A percentile compares a stretch with the other conserved stretches of the same genome.
Evolutionary conservation across 2,329 filamentous ascomycete species (phyloP).

Genomic region (Sporothrix inflata): DNA sequence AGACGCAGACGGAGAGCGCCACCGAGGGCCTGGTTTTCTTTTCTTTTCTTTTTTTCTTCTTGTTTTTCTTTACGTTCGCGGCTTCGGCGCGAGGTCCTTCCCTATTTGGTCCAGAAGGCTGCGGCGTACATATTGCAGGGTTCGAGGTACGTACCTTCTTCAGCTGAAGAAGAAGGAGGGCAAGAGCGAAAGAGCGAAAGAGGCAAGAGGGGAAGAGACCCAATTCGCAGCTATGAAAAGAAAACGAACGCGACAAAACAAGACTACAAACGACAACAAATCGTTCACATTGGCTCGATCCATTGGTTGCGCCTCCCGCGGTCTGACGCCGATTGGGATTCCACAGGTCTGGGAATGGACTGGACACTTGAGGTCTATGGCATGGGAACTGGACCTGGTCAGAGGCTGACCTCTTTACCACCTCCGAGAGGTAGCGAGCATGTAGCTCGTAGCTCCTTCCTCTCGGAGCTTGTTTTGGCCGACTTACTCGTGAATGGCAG

Average conservation of each 20-base stretch:
- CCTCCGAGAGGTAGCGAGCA: constrained; percentile 3
- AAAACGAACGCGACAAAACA: not conserved
- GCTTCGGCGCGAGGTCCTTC: constrained; percentile 18
- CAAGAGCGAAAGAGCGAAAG: not conserved
- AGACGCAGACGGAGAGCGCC: not conserved
- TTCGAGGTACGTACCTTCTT: not conserved
- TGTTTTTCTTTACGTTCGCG: not conserved
- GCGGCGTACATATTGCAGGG: not conserved
- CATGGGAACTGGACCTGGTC: not conserved
- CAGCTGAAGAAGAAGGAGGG: not conserved
- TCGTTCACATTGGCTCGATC: not conserved
- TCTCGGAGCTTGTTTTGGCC: constrained; percentile 16
- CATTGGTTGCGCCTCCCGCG: not conserved
- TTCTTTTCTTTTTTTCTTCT: not conserved
- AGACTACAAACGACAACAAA: not conserved
- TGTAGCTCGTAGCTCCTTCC: constrained; percentile 6
- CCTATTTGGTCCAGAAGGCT: constrained; percentile 17
- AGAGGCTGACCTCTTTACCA: not conserved
- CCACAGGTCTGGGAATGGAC: not conserved
- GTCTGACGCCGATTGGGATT: not conserved
- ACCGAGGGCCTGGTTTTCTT: constrained; percentile 5
- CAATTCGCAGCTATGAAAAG: not conserved
- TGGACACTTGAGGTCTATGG: no score
- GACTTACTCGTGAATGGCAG: not conserved
- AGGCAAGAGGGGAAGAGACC: not conserved